Base-by-base conservation (phyloP, 2,329 filamentous ascomycete genomes). In the Aspergillus neotritici region DNA sequence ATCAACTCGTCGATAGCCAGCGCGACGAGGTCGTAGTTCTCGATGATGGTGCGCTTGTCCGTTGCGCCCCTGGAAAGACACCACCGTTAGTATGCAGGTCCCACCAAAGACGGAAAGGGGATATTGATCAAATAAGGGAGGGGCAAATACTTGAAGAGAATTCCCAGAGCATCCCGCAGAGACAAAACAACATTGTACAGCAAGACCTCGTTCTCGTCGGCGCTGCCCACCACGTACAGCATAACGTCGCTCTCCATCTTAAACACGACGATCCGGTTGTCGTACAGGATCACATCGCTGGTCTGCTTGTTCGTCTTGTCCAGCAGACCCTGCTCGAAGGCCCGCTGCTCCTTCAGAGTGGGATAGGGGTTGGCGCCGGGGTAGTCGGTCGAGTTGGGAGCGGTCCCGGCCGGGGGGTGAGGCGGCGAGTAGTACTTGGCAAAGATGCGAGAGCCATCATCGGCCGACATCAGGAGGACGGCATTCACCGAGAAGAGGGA, bases 241-340 rank as follows among this genome's bases (percentile, higher is more conserved):
- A 96, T 96, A 44, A 97, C 86, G 67, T 98, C 93, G 57, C 87
- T 89, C 75, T 98, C 93, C 73, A 86, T 86, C 81, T 98, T 98
- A 77, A 96, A 98, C 40, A 97, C 84, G 43, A 97, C 88, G 49
- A 98, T 85, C 60, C 88, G 82, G 72, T 94, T 94, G 71, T 98
- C 93, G 72, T 96, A 97, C 43, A 98, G 81, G 57, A 98, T 94
- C 59, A 98, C 93, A 72, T 97, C 93, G 57, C 86, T 88, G 11
- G 82, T 90, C 72, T 94, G 88, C 76, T 97, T 98, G 55, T 86
- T 84, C 12, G 93, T 97, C 78, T 98, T 97, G 61, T 95, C 84
- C 47, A 96, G 73, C 31, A 98, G 79, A 5, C 90, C 93, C 74
- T 96, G 96, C 70, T 98, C 93, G 62, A 98, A 98, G 2, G 86